Percentiles rank a stretch among this genome's conserved stretches.
phyloP scores from a whole-genome alignment of 164 flowering plant genomes.

The Warburgia ugandensis region DNA sequence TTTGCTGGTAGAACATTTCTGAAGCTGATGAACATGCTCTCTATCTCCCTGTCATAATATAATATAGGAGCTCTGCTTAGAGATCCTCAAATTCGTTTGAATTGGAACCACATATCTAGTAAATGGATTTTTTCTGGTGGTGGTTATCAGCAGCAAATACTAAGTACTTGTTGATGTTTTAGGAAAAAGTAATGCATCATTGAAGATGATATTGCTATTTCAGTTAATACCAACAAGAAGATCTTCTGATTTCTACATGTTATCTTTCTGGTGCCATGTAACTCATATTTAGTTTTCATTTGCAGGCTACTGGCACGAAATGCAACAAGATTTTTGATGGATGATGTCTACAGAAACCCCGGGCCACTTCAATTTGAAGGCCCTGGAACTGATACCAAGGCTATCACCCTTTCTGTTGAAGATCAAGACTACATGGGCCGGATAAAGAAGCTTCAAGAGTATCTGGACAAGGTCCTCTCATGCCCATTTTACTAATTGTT shows the following conservation, averaged over 20 bases:
- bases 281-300: conserved; percentile 2
- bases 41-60: too few relatives aligned
- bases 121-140: too few relatives aligned
- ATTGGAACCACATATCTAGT: too few relatives aligned
- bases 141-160: too few relatives aligned
- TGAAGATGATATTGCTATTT: too few relatives aligned
- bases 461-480: conserved; percentile 72
- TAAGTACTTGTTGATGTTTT: neutral
- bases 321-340: conserved; percentile 71
- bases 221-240: too few relatives aligned
- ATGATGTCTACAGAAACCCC: conserved; percentile 92
- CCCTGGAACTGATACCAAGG: conserved; percentile 84
- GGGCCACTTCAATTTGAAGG: conserved; percentile 99
- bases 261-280: neutral
- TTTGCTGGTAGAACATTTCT: too few relatives aligned
- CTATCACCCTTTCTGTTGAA: conserved; percentile 78
- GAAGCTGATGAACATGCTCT: too few relatives aligned
- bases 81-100: too few relatives aligned
- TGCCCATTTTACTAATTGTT: neutral
- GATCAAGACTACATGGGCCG: conserved; percentile 99
- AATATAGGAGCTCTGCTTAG: too few relatives aligned
- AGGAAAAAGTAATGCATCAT: neutral
- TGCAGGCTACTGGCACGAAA: conserved; percentile 76
- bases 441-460: conserved; percentile 78
- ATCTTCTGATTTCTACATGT: neutral